Base-by-base conservation (phyloP, 2,329 filamentous ascomycete genomes). In the Harringtonia lauricola region DNA sequence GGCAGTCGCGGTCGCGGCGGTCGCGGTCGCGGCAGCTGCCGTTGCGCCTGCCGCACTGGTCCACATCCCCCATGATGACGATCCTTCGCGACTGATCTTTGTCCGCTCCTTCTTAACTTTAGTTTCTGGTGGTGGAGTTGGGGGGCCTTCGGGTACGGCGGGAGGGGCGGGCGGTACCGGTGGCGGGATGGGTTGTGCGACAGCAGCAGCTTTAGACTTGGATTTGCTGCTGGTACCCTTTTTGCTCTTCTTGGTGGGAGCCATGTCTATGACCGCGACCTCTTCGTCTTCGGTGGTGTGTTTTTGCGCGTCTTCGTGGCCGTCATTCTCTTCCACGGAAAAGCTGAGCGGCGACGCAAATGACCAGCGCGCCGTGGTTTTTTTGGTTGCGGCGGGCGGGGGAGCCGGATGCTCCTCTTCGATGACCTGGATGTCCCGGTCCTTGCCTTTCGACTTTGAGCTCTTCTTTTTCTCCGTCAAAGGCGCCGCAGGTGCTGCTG, bases 41-140 rank as follows among this genome's bases (percentile, higher is more conserved):
- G 57, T 17, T 65, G 58, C 3, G 61, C 56, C 12, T 18, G 70
- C 63, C 3, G 72, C 66, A 15, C 78, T 72, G 17, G 74, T 76
- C 83, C 83, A 90, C 59, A 79, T 78, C 30, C 80, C 82, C 86
- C 87, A 92, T 26, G n/a, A n/a, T n/a, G 83, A 79, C 13, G 75
- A 69, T n/a, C 43, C 72, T 31, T 83, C 81, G 46, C 86, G 83
- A 52, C 79, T 84, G 50, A 88, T 76, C 56, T 82, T 86, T 24
- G 83, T 67, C 14, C 87, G 82, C 50, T 94, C 85, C 58, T 83
- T 94, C 63, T 79, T 86, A 3, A 71, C 76, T 47, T 70, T 78
- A 13, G 71, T 64, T 41, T 80, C 76, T 15, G 75, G 64, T 5
- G 71, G 68, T 24, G 72, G 70, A 8, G 70, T 66, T 38, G 66